These are phyloP conservation scores for Ceratocystis ficicola DNA, from an alignment of 2,329 filamentous ascomycete genomes.

Conservation along the genomic window DNA sequence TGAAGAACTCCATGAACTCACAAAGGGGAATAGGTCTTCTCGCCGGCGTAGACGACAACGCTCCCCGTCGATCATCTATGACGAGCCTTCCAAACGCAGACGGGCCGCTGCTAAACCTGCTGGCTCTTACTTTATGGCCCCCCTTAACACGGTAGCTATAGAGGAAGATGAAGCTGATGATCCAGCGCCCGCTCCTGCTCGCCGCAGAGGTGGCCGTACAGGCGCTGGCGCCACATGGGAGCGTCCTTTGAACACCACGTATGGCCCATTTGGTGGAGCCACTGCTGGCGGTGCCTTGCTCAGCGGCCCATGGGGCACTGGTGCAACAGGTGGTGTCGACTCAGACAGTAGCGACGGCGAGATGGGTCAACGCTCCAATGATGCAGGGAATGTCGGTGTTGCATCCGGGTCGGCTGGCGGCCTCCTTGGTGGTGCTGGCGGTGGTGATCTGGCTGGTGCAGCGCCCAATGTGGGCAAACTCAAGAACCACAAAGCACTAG, in stretches of 20 bases:
- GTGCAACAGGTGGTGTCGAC: slow-evolving; percentile 66
- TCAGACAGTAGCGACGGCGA: slow-evolving; percentile 98
- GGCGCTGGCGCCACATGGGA: slow-evolving; percentile 54
- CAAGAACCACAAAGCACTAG: slow-evolving; percentile 81
- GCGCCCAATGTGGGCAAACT: slow-evolving; percentile 78
- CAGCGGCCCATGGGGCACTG: slow-evolving; percentile 60
- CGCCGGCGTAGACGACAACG: slow-evolving; percentile 35
- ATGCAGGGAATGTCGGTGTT: slow-evolving; percentile 49
- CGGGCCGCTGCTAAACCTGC: slow-evolving; percentile 52
- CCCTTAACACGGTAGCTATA: slow-evolving; percentile 48
- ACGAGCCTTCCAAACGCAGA: slow-evolving; percentile 42
- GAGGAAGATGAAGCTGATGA: slow-evolving; percentile 64
- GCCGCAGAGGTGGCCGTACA: slow-evolving; percentile 51
- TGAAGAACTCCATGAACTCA: slow-evolving; percentile 52
- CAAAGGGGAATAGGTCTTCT: slow-evolving; percentile 41
- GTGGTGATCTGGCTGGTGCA: slow-evolving; percentile 32
- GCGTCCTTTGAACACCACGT: slow-evolving; percentile 74
- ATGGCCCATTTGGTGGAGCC: slow-evolving; percentile 83
- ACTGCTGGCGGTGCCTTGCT: slow-evolving; percentile 60
- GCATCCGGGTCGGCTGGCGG: slow-evolving; percentile 43
- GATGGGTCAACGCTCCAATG: slow-evolving; percentile 48
- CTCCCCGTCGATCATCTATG: slow-evolving; percentile 46
- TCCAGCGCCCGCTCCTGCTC: slow-evolving; percentile 54
- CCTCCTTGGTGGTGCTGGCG: slow-evolving; percentile 33
- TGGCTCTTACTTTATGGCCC: slow-evolving; percentile 69